Base-by-base conservation (phyloP, 768 basidiomycete species). In the Cystofilobasidium bisporidii region DNA sequence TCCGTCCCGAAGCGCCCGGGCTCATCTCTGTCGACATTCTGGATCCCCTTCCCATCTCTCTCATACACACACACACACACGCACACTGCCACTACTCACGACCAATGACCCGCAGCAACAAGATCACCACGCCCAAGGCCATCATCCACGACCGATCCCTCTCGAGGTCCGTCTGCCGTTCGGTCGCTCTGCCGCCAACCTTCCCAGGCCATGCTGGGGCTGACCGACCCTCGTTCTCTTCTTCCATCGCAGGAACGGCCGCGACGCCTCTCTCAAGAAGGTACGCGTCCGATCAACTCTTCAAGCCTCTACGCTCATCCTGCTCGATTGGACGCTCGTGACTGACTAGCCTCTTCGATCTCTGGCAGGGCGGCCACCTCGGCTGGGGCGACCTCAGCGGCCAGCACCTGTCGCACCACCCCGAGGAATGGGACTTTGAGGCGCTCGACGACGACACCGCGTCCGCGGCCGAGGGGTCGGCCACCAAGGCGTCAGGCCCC, bases 81-180 rank as follows among this genome's bases (percentile, higher is more conserved):
- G 17, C 9, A 41, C 10, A 9, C 17, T 9, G 40, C 9, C 40
- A 41, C 40, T 41, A 41, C 40, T n/a, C n/a, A n/a, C n/a, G n/a
- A 41, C 10, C 40, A 55, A 65, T 65, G 64, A 65, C 64, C 14
- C 53, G 64, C 36, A 41, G 33, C 40, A 17, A 38, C 28, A 65
- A 65, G 32, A n/a, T n/a, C 3, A 17, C 32, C 17, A 18, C 14
- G 24, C 55, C 55, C 38, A 48, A 50, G 40, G 64, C 64, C 26
- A 32, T 65, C 40, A 55, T 55, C 38, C 64, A 58, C 24, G 64
- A 65, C 38, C 53, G 64, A 28, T 41, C 53, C 24, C 20, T 56
- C 28, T 55, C 64, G 18, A 41, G 56, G 55, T 56, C 18, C 28
- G 63, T 60, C 38, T n/a, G 9, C 24, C 8, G 10, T 50, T 9